Evolutionary conservation across 2,329 filamentous ascomycete species (phyloP), one percentile per base, ranked within the genome.

Genomic region (Tolypocladium paradoxum): DNA sequence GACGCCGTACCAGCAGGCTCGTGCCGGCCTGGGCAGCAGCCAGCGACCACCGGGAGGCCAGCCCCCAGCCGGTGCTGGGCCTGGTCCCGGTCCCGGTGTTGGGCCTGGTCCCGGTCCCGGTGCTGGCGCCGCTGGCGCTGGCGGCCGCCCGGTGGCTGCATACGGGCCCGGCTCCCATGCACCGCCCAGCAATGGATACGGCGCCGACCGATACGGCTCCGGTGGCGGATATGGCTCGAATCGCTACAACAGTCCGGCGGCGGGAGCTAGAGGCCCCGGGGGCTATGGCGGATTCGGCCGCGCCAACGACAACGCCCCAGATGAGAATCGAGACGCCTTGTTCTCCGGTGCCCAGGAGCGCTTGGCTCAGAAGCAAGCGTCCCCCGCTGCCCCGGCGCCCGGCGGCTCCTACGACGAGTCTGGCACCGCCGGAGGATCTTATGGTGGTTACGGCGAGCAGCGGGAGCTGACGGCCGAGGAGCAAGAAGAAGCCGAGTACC

Each of bases 381-480:
- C 56, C 7, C 12, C 57, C 14, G 20, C 56, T 6, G 43, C 56
- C 48, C 45, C 63, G 46, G 51, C 56, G 22, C 35, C 52, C 40
- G 58, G 43, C 27, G 18, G 55, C 36, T 55, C 58, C 3, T 64
- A 62, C 37, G 61, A 59, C 34, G 63, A 65, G 53, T 53, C 65
- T 24, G 63, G 58, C 18, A 55, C 58, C 20, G 60, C 53, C 29
- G 58, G 57, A 33, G 64, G 61, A 36, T 64, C 64, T 14, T 77
- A 75, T 54, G 78, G 74, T 29, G 78, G 76, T 31, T 83, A 83
- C 57, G 80, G 88, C 51, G 83, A 85, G 53, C 79, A 87, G 55
- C 81, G 88, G 48, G 82, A 95, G 67, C 73, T 96, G 59, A 95
- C 89, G 0, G 89, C 84, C 1, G 90, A 96, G 60, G 82, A 82